phyloP scores from a whole-genome alignment of 2,329 filamentous ascomycete genomes.

The Diaporthe humulicola region DNA sequence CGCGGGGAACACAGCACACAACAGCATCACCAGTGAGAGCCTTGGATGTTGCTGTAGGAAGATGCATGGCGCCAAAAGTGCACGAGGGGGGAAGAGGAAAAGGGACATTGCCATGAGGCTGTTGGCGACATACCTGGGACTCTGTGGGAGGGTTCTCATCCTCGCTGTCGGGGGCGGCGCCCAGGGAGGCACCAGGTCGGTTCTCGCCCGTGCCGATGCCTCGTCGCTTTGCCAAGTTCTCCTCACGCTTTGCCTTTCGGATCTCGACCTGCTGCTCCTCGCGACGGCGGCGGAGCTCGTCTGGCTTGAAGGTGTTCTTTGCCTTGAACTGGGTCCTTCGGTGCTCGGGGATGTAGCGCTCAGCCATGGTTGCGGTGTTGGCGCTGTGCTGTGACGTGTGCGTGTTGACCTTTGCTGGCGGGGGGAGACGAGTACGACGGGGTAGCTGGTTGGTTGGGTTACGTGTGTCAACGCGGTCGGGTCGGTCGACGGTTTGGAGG shows the following conservation, averaged over 20 bases:
- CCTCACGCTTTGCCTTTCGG: slow-evolving; percentile 97
- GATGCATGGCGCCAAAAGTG: slow-evolving; percentile 5
- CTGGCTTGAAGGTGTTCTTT: slow-evolving; percentile 98
- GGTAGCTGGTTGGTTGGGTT: slow-evolving; percentile 16
- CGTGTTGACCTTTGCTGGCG: slow-evolving; percentile 12
- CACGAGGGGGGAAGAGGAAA: slow-evolving; percentile 26
- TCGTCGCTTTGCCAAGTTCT: slow-evolving; percentile 98
- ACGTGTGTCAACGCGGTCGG: slow-evolving; percentile 10
- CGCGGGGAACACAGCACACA: slow-evolving; percentile 21
- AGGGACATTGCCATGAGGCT: slow-evolving; percentile 39
- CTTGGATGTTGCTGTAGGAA: not conserved
- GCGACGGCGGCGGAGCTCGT: slow-evolving; percentile 96
- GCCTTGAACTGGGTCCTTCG: slow-evolving; percentile 99
- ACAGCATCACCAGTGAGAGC: not conserved
- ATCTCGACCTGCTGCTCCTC: slow-evolving; percentile 99
- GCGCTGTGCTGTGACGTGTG: slow-evolving; percentile 31
- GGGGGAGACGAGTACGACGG: not conserved
- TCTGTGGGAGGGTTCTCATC: slow-evolving; percentile 96
- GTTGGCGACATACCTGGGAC: slow-evolving; percentile 80
- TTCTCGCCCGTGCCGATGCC: slow-evolving; percentile 88
- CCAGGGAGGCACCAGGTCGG: slow-evolving; percentile 84
- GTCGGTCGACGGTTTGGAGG: not conserved
- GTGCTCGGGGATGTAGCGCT: slow-evolving; percentile 99
- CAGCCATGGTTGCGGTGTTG: slow-evolving; percentile 80
- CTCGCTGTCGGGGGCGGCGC: slow-evolving; percentile 94